Evolutionary conservation across 805 yeast genomes (phyloP), one percentile per base, ranked within the genome.

Genomic region (Phaffomyces thermotolerans): DNA sequence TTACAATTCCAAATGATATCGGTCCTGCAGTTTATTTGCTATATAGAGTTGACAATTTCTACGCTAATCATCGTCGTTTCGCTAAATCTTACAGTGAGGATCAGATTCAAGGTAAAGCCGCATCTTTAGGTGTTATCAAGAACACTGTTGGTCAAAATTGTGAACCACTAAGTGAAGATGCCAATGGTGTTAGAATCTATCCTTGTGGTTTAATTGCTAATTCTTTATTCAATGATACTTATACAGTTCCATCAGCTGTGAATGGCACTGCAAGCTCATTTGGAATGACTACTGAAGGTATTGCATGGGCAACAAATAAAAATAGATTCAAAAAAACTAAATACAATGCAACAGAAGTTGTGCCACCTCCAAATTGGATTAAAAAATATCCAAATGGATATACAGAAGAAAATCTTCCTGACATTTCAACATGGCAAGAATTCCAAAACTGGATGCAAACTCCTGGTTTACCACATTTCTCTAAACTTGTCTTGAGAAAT

Each of bases 41-140:
- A 64, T 91, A 91, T 68, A 76, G 81, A 54, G 66, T 91, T 54
- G 89, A 96, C 43, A 88, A 88, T 59, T 93, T 91, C 63, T 85
- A 77, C 63, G 96, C 95, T 54, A 91, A 91, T 63, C 99, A 91
- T 66, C 79, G 99, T 56, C 86, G 95, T 56, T 93, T 85, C 61
- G 98, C 91, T 33, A 78, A 80, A 52, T 84, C 95, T 22, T 88
- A 79, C 62, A 90, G 89, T 64, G 86, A 88, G 67, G 78, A 76
- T 45, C 99, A 91, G 67, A 64, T 91, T 36, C 76, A 78, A 43
- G 99, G 99, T 10, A 60, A 76, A 27, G 82, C 84, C 5, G 84
- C 87, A 8, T 52, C 80, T 0, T 67, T 72, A 20, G 64, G 61
- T 30, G 71, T 65, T 34, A 67, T 91, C 22, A 75, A 73, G 50